Evolutionary conservation across 805 yeast genomes (phyloP), one percentile per base, ranked within the genome.

Genomic region (Hagleromyces aurorensis): DNA sequence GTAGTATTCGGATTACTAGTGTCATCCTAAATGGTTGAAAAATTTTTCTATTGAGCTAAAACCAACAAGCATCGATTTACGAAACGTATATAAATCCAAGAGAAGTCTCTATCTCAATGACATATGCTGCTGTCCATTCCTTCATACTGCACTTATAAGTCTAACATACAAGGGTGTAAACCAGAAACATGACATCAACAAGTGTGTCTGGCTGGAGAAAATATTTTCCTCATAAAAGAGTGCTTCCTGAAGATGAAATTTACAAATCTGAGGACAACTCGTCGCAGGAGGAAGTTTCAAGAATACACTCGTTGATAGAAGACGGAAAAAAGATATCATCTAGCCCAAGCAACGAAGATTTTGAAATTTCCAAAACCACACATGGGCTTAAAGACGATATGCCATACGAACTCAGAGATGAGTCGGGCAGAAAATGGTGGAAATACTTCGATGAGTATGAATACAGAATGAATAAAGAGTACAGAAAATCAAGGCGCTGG

Each of bases 381-480:
- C 35, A 39, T 19, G 39, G 33, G 23, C 30, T 50, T 34, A 37
- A 41, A 32, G 44, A 48, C 29, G 56, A 56, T 43, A 41, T 52
- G 34, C 61, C 61, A 6, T 57, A 55, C 21, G 67, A 62, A 27
- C 37, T 58, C 13, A 52, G 67, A 39, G 62, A 62, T 38, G 67
- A 62, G 36, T 46, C 57, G 9, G 50, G 55, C 23, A 50, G 66
- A 17, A 52, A 48, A 34, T 58, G 74, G 70, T 67, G 59, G 58
- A 61, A 59, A 16, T 68, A 55, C 35, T 69, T 69, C 34, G 67
- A 70, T 41, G 76, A 70, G 39, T 67, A 60, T 39, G 75, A 70
- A 41, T 70, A 70, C 40, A 50, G 74, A 30, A 38, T 59, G 25
- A 61, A 59, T 28, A 52, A 57, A 25, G 43, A 49, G 9, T 47